Evolutionary conservation across 495 filamentous ascomycete genomes (phyloP).

Genomic region (Darksidea phi): DNA sequence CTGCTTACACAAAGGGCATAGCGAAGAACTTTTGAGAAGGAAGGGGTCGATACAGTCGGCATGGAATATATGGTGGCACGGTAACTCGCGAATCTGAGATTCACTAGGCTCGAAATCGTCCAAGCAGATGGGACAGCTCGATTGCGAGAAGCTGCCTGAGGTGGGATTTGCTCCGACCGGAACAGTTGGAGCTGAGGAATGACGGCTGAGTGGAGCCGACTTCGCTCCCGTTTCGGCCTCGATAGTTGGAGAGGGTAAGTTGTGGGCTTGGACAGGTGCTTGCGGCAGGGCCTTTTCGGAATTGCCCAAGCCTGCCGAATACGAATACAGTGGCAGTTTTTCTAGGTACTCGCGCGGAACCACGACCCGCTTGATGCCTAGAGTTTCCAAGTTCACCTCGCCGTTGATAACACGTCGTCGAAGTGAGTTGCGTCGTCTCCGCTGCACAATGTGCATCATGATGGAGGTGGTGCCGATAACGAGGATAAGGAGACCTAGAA

Average conservation of each 20-base stretch:
- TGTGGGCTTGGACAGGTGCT: conserved; percentile 15
- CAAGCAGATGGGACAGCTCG: conserved; percentile 80
- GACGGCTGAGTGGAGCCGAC: conserved; percentile 36
- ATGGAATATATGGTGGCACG: conserved; percentile 89
- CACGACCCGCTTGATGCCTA: conserved; percentile 73
- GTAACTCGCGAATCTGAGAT: conserved; percentile 76
- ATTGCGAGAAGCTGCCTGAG: conserved; percentile 55
- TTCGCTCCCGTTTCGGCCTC: conserved; percentile 29
- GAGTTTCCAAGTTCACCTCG: conserved; percentile 74
- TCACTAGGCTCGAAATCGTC: conserved; percentile 68
- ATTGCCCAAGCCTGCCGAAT: conserved; percentile 40
- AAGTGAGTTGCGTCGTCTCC: conserved; percentile 61
- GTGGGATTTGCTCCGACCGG: conserved; percentile 23
- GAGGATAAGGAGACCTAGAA: conserved; percentile 68
- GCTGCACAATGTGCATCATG: conserved; percentile 72
- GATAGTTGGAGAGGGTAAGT: conserved; percentile 23
- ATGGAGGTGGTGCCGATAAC: conserved; percentile 64
- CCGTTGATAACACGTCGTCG: conserved; percentile 67
- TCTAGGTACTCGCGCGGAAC: conserved; percentile 69
- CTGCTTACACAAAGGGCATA: conserved; percentile 87
- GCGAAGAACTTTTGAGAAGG: conserved; percentile 64
- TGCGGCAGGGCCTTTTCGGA: conserved; percentile 9
- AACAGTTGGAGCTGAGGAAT: conserved; percentile 28
- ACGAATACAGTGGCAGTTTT: conserved; percentile 71
- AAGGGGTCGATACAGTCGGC: conserved; percentile 84